Evolutionary conservation across 2,329 filamentous ascomycete species (phyloP).

Genomic region (Thermothelomyces thermophilus): DNA sequence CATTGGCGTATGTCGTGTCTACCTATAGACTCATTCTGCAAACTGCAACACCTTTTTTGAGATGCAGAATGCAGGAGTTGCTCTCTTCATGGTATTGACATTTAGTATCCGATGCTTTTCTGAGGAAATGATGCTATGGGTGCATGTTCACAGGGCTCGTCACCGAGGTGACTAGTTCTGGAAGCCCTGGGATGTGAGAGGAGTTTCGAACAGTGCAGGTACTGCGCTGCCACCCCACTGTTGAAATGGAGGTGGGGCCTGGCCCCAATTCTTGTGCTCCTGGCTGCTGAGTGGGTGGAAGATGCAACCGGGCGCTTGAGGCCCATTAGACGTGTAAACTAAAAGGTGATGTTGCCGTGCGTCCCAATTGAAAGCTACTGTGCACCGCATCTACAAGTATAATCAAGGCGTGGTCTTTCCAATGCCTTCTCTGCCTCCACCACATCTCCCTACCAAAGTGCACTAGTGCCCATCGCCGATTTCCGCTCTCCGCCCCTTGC

Average conservation of each 20-base stretch:
- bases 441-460: not conserved
- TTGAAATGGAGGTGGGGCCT: not conserved
- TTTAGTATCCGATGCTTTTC: too few relatives aligned
- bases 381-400: too few relatives aligned
- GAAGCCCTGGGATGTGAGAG: not conserved
- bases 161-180: slow-evolving; percentile 4
- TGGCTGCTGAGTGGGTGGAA: slow-evolving; percentile 16
- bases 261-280: slow-evolving; percentile 17
- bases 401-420: slow-evolving; percentile 2
- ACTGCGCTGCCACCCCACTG: slow-evolving; percentile 1
- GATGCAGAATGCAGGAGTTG: too few relatives aligned
- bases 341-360: not conserved
- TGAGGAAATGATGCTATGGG: too few relatives aligned
- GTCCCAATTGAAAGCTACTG: slow-evolving; percentile 9
- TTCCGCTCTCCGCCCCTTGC: slow-evolving; percentile 13
- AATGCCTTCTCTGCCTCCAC: slow-evolving; percentile 6
- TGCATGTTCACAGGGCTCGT: not conserved
- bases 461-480: not conserved
- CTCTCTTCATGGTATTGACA: too few relatives aligned
- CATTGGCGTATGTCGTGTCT: too few relatives aligned
- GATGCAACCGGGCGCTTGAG: slow-evolving; percentile 18
- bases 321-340: too few relatives aligned
- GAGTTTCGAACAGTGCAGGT: slow-evolving; percentile 2
- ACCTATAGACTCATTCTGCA: too few relatives aligned
- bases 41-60: too few relatives aligned